Base-by-base conservation (phyloP, 2,329 filamentous ascomycete species). In the Cordyceps cateniannulata region DNA sequence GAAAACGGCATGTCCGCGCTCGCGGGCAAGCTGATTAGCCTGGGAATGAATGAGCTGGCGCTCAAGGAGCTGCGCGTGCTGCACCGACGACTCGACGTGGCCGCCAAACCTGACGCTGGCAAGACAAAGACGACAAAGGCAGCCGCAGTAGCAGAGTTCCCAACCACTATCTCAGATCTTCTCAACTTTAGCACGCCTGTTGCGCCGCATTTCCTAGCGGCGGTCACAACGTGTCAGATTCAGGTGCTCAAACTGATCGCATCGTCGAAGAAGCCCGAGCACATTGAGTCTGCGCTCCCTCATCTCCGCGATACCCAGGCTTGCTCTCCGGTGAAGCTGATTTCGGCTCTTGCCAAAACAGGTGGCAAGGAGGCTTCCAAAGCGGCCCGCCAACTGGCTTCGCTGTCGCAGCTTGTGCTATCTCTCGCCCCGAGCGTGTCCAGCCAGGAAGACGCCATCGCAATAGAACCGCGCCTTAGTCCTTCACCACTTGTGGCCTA, bases 1-100 rank as follows among this genome's bases (percentile, higher is more conserved):
- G 90, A 93, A 69, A 85, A 79, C 62, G 90, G 89, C 59, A 89
- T 90, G 79, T 83, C 88, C 18, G 85, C 86, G 0, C 79, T 93
- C 58, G 73, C 88, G 44, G 82, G 83, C 44, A 90, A 86, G 69
- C 76, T 93, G 1, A 75, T 91, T 16, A 76, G 77, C 0, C 76
- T 91, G 52, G 83, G 84, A 1, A 71, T 92, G 56, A 82, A 88
- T 50, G 83, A 85, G n/a, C 77, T 87, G 61, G 89, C 90, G 0
- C 72, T 85, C 47, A 89, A 85, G 67, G 89, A 93, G 67, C 70
- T 93, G 62, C 78, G 83, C 45, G 75, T 86, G 12, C 70, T 93
- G 65, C 91, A 90, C 70, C 79, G 76, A 62, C 79, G 85, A 35
- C 66, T 93, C 48, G 84, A 88, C 51, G 66, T 66, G 27, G 63